Base-by-base conservation (phyloP, 2,329 filamentous ascomycete genomes). In the Biscogniauxia sp. region DNA sequence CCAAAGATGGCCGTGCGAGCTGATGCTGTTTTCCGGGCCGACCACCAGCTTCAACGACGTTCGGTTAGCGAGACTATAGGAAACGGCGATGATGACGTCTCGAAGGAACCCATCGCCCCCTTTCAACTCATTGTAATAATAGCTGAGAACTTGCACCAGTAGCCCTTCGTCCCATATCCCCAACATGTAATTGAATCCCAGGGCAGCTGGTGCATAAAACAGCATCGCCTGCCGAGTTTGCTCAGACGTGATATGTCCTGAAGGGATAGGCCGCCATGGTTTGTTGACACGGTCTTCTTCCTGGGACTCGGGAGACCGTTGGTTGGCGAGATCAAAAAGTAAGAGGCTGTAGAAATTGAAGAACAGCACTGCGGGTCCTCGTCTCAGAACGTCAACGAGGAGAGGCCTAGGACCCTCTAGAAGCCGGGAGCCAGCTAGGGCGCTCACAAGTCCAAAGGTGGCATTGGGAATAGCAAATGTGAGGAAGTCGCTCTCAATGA, bases 221-320 rank as follows among this genome's bases (percentile, higher is more conserved):
- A 74, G 64, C 15, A 76, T 64, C 41, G 60, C 41, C 4, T 53
- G 59, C 3, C 70, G 68, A 1, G 72, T 68, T 32, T 73, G 65
- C 1, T 64, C 64, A 2, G 62, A 20, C 1, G 70, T 72, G 19
- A 73, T 37, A 2, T 67, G 2, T 15, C 54, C 54, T 4, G 28
- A 45, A 45, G 73, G 70, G n/a, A 74, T 64, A 0, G 72, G 68
- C 1, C 72, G 69, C 65, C 64, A 69, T 8, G 72, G 69, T 54
- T 75, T 75, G 57, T 75, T 75, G 28, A 74, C 25, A 3, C 53
- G 15, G 54, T 75, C 73, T 61, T 75, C 73, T 3, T 64, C 6
- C 11, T 75, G 60, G 5, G 72, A 72, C 25, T 68, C 64, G 20
- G 68, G 61, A 1, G 61, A 64, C 11, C 68, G 61, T 57, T 75